Conservation (phyloP, 805 yeast species). For the Myxozyma udenii region DNA sequence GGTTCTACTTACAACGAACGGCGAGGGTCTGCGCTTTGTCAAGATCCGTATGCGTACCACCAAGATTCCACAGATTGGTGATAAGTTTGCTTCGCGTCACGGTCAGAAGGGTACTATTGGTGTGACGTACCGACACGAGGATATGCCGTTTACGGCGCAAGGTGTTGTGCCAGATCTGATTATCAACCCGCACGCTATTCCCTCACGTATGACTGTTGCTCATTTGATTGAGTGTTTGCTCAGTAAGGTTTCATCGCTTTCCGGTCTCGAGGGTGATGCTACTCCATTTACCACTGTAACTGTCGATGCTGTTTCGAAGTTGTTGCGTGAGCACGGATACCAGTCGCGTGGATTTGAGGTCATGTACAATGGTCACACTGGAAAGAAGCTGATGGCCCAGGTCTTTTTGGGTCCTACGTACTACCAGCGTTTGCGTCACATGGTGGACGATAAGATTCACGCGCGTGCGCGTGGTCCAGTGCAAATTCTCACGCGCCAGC, state of each 20-base stretch:
- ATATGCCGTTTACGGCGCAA: slow-evolving; percentile 95
- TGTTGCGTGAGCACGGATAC: slow-evolving; percentile 91
- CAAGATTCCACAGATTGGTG: slow-evolving; percentile 98
- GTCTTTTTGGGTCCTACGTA: slow-evolving; percentile 99
- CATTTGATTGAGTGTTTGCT: slow-evolving; percentile 97
- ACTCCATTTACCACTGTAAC: slow-evolving; percentile 98
- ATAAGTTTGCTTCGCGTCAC: slow-evolving; percentile 98
- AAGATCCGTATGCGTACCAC: slow-evolving; percentile 99
- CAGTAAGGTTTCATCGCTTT: slow-evolving; percentile 88
- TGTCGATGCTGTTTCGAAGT: slow-evolving; percentile 91
- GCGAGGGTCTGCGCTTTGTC: slow-evolving; percentile 95
- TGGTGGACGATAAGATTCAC: slow-evolving; percentile 98
- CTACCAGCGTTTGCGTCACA: slow-evolving; percentile 96
- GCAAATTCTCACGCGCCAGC: slow-evolving; percentile 95
- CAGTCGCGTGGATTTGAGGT: slow-evolving; percentile 98
- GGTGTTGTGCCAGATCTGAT: slow-evolving; percentile 97
- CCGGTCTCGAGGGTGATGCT: slow-evolving; percentile 98
- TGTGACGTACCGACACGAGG: slow-evolving; percentile 97
- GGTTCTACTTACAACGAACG: slow-evolving; percentile 92
- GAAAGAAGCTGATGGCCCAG: slow-evolving; percentile 96
- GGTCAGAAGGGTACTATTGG: slow-evolving; percentile 99
- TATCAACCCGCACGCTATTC: slow-evolving; percentile 99
- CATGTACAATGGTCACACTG: slow-evolving; percentile 98
- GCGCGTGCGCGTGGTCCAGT: slow-evolving; percentile 99
- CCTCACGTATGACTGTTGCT: slow-evolving; percentile 99